Percentiles rank a stretch among this genome's conserved stretches.
Conservation (phyloP, 2,329 filamentous ascomycete species). For the Monosporascus sp. region DNA sequence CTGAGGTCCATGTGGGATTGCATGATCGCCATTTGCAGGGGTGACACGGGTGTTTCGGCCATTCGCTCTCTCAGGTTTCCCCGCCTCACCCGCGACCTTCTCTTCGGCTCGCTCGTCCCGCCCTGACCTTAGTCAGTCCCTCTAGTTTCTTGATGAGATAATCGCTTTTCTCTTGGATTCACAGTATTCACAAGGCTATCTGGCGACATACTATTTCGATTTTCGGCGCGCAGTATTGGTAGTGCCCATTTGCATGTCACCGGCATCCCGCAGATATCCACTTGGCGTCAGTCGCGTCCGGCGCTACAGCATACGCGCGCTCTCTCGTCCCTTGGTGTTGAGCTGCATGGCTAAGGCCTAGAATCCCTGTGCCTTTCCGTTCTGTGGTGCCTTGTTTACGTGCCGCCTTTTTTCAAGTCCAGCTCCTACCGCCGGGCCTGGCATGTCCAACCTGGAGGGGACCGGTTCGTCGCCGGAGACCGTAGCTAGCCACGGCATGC, state of each 20-base stretch:
- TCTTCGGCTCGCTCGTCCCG: not conserved
- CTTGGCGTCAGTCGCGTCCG: too few species aligned
- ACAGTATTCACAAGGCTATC: not conserved
- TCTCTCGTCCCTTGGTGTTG: too few species aligned
- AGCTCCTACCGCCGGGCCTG: not conserved
- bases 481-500: constrained; percentile 10
- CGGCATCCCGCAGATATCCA: too few species aligned
- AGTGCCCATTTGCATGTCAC: too few species aligned
- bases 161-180: not conserved
- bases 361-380: too few species aligned
- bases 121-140: not conserved
- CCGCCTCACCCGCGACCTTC: not conserved
- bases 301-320: too few species aligned
- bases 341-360: too few species aligned
- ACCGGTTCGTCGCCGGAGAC: constrained; percentile 19
- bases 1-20: not conserved
- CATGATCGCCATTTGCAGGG: not conserved
- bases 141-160: not conserved
- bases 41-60: not conserved
- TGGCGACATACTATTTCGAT: too few species aligned
- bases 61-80: not conserved
- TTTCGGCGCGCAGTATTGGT: too few species aligned
- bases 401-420: not conserved
- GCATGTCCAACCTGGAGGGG: constrained; percentile 16
- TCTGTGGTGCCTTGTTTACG: not conserved